Conservation (phyloP, 495 filamentous ascomycete genomes). For the Hyaloscypha hepaticicola region DNA sequence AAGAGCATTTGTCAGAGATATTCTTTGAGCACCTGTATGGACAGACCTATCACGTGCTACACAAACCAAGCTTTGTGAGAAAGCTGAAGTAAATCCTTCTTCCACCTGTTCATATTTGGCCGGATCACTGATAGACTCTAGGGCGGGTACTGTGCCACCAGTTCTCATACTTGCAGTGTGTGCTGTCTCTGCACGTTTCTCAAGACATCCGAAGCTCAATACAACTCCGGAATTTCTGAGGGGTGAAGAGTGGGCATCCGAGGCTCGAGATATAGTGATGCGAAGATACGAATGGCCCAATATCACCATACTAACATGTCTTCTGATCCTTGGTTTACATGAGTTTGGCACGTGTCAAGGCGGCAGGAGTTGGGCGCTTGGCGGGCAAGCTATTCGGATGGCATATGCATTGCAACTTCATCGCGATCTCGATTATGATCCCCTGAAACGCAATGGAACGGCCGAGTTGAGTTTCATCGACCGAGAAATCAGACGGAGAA, state of each 20-base stretch:
- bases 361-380: conserved; percentile 91
- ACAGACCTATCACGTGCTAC: conserved; percentile 91
- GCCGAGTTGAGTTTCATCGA: conserved; percentile 84
- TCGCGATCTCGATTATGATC: conserved; percentile 88
- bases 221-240: conserved; percentile 84
- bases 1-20: conserved; percentile 90
- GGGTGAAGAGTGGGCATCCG: conserved; percentile 84
- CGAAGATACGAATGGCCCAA: conserved; percentile 92
- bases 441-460: conserved; percentile 62
- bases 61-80: conserved; percentile 95
- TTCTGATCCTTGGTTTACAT: conserved; percentile 84
- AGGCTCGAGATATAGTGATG: conserved; percentile 79
- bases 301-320: conserved; percentile 88
- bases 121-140: conserved; percentile 24
- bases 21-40: conserved; percentile 97
- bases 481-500: conserved; percentile 84
- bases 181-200: conserved; percentile 90
- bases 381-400: conserved; percentile 94
- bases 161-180: conserved; percentile 90
- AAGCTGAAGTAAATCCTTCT: conserved; percentile 58
- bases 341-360: conserved; percentile 98
- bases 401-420: conserved; percentile 94
- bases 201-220: conserved; percentile 85
- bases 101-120: not conserved
- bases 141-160: conserved; percentile 64